Evolutionary conservation across 2,329 filamentous ascomycete genomes (phyloP).

Genomic region (Aspergillus chevalieri): DNA sequence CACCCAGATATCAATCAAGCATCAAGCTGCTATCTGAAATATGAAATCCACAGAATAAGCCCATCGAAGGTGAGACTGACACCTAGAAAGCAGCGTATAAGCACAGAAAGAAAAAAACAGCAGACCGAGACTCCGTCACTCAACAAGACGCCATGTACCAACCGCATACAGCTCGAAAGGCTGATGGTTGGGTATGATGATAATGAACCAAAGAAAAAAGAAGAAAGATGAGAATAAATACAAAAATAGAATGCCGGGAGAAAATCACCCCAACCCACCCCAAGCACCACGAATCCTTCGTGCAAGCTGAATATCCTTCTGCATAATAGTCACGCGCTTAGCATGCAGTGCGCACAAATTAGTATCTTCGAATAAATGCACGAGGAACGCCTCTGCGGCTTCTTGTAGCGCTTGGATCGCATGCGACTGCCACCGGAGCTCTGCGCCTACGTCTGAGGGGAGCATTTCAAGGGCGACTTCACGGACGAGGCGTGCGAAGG

Average conservation of each 20-base stretch:
- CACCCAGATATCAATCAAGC: too few species aligned
- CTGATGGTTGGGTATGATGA: constrained; percentile 3
- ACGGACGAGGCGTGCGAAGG: constrained; percentile 44
- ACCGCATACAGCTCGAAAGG: constrained; percentile 1
- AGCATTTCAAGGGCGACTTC: constrained; percentile 52
- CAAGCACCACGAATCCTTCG: constrained; percentile 70
- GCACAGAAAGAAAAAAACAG: not conserved
- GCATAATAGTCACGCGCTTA: constrained; percentile 94
- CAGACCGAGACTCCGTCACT: constrained; percentile 8
- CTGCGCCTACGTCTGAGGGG: constrained; percentile 54
- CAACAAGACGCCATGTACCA: constrained; percentile 8
- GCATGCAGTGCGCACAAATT: constrained; percentile 96
- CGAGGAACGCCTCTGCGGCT: constrained; percentile 90
- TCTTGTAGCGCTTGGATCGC: constrained; percentile 91
- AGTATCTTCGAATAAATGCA: constrained; percentile 93
- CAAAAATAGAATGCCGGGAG: not conserved
- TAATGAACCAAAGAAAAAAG: constrained; percentile 3
- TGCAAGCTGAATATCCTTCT: constrained; percentile 94
- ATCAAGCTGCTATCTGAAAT: too few species aligned
- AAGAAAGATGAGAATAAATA: not conserved
- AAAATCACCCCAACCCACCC: constrained; percentile 58
- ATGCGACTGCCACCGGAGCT: constrained; percentile 92
- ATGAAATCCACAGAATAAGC: too few species aligned
- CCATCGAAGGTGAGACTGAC: too few species aligned
- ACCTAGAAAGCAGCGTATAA: too few species aligned